Evolutionary conservation across 345 rosid species (phyloP).

Genomic region (Syzygium aqueum): DNA sequence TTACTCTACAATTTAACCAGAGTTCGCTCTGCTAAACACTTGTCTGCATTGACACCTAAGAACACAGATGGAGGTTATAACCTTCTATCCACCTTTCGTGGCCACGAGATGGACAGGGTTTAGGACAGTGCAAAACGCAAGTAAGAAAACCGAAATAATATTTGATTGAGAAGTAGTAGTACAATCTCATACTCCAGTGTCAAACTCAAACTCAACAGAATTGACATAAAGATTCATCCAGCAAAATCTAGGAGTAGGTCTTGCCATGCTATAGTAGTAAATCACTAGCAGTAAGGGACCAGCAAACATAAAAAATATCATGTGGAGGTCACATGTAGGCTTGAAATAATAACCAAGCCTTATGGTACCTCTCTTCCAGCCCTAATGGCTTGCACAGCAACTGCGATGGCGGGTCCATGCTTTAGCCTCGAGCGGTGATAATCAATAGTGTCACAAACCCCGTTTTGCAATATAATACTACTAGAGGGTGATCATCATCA

Average conservation of each 20-base stretch:
- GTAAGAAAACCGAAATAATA: not conserved
- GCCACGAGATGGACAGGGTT: not conserved
- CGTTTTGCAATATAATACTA: not conserved
- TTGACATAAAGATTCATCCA: not conserved
- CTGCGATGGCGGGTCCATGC: not conserved
- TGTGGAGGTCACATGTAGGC: not conserved
- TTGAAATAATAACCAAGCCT: slow-evolving; percentile 16
- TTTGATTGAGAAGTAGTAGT: not conserved
- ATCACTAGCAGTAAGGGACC: not conserved
- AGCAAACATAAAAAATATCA: not conserved
- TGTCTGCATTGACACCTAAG: not conserved
- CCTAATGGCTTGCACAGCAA: not conserved
- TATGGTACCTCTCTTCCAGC: not conserved
- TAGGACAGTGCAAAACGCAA: not conserved
- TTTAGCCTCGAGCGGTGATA: not conserved
- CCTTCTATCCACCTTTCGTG: not conserved
- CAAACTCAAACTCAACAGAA: not conserved
- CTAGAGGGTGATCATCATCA: not conserved
- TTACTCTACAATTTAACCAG: not conserved
- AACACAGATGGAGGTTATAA: not conserved
- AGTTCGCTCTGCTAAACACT: not conserved
- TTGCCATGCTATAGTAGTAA: not conserved
- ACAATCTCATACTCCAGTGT: not conserved
- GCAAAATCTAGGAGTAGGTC: not conserved
- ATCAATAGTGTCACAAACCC: not conserved